These are phyloP conservation scores for Metschnikowia anglica DNA, from an alignment of 805 yeast genomes.

Conservation along the genomic window DNA sequence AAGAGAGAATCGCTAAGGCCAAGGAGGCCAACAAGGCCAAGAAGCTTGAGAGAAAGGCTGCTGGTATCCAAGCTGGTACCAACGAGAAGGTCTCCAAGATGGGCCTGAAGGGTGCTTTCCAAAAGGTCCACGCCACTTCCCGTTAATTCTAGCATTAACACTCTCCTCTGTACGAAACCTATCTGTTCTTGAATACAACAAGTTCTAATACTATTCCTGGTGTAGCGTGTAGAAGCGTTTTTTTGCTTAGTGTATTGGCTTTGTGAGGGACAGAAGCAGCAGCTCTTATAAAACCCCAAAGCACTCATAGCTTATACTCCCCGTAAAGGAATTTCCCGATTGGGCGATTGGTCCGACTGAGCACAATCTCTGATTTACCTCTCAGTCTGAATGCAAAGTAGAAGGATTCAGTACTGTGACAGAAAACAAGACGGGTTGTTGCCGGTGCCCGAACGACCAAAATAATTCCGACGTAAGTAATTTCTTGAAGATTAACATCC, in stretches of 20 bases:
- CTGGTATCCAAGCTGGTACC: conserved; percentile 59
- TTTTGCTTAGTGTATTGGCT: not conserved
- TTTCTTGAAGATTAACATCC: conserved; percentile 9
- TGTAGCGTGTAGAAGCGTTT: not conserved
- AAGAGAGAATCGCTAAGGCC: conserved; percentile 77
- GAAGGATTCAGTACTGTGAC: conserved; percentile 23
- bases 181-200: conserved; percentile 16
- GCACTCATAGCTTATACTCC: conserved; percentile 12
- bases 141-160: conserved; percentile 56
- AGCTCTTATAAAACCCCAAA: not conserved
- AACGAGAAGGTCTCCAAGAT: conserved; percentile 75
- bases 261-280: no score
- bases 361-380: conserved; percentile 18
- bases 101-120: conserved; percentile 97
- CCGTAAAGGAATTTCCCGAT: conserved; percentile 18
- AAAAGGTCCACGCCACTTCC: conserved; percentile 93
- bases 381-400: conserved; percentile 25
- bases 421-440: conserved; percentile 15
- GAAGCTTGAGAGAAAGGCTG: conserved; percentile 94
- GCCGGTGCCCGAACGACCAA: conserved; percentile 14
- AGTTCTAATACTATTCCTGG: conserved; percentile 8
- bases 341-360: conserved; percentile 12
- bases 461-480: conserved; percentile 35
- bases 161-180: conserved; percentile 8
- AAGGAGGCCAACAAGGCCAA: conserved; percentile 88